A percentile compares a stretch with the other conserved stretches of the same genome.
Evolutionary conservation across 345 rosid species (phyloP).

Genomic region (Raphanus raphanistrum): DNA sequence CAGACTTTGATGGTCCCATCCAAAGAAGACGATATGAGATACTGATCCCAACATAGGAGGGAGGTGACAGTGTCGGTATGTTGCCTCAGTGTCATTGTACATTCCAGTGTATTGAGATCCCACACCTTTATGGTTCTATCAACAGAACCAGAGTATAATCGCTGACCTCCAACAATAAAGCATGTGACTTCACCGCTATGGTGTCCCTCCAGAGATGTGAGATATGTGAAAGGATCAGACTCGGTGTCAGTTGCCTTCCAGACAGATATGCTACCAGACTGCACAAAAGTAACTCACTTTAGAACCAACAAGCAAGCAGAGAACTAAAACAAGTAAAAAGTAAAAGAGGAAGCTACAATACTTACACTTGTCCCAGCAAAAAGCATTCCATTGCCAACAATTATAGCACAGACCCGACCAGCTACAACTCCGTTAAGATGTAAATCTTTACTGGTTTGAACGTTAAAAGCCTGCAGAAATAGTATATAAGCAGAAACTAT

Average conservation of each 20-base stretch:
- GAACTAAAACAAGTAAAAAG: not conserved
- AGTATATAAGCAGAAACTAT: not conserved
- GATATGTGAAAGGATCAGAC: conserved; percentile 42
- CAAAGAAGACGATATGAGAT: conserved; percentile 55
- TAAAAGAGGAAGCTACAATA: not conserved
- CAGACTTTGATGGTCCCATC: conserved; percentile 59
- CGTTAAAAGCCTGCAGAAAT: conserved; percentile 51
- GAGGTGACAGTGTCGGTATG: conserved; percentile 57
- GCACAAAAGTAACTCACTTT: not conserved
- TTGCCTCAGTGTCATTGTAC: conserved; percentile 43
- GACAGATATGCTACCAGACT: conserved; percentile 53
- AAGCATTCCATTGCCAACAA: conserved; percentile 43
- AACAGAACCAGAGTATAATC: conserved; percentile 51
- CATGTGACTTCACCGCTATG: conserved; percentile 38
- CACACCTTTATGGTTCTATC: conserved; percentile 61
- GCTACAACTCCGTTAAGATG: conserved; percentile 42
- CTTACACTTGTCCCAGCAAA: conserved; percentile 66
- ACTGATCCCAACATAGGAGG: conserved; percentile 59
- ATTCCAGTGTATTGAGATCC: conserved; percentile 49
- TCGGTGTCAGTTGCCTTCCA: conserved; percentile 47
- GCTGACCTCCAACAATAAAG: conserved; percentile 38
- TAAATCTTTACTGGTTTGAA: conserved; percentile 39
- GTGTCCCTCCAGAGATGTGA: conserved; percentile 45
- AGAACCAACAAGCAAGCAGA: not conserved
- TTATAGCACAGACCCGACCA: conserved; percentile 55